Evolutionary conservation across 768 basidiomycete species (phyloP), one percentile per base, ranked within the genome.

Genomic region (Saitozyma sp.): DNA sequence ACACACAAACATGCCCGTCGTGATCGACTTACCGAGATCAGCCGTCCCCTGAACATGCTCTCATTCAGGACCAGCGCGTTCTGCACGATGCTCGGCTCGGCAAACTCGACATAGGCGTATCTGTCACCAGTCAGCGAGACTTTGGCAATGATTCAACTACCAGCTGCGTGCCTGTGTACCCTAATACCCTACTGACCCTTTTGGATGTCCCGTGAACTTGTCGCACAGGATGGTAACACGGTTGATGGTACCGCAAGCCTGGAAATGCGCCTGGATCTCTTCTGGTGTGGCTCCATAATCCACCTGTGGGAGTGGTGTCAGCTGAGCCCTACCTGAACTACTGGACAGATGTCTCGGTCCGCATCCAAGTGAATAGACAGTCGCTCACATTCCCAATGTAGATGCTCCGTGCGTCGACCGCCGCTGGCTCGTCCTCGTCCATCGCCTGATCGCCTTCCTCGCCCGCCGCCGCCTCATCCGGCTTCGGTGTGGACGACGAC

Each of bases 161-260:
- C 11, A 46, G 45, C 45, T 46, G 11, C 13, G 45, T 17, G 45
- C 45, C 45, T 46, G 11, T 17, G 11, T 6, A 6, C 45, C 43
- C 9, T 45, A 16, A 45, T 56, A 11, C 41, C 19, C 17, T 14
- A 77, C 82, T 40, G 67, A 93, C 93, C 96, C 96, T 86, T 97
- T 97, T 52, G 96, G 95, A 82, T 97, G 94, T 53, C 96, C 96
- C 20, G 95, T 98, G 81, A 95, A 98, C 82, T 98, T 98, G 85
- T 99, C 96, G 80, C 95, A 98, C 38, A 99, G 87, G 75, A 99
- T 99, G 0, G 96, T 99, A 49, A 99, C 93, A 71, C 96, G 87
- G 82, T 99, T 99, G 81, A 99, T 99, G 14, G 90, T 92, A 7
- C 96, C 96, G 76, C 94, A 98, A 14, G 94, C 88, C 78, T 93